These are phyloP conservation scores for Grigorovia humatica DNA, from an alignment of 805 yeast genomes.

Conservation along the genomic window DNA sequence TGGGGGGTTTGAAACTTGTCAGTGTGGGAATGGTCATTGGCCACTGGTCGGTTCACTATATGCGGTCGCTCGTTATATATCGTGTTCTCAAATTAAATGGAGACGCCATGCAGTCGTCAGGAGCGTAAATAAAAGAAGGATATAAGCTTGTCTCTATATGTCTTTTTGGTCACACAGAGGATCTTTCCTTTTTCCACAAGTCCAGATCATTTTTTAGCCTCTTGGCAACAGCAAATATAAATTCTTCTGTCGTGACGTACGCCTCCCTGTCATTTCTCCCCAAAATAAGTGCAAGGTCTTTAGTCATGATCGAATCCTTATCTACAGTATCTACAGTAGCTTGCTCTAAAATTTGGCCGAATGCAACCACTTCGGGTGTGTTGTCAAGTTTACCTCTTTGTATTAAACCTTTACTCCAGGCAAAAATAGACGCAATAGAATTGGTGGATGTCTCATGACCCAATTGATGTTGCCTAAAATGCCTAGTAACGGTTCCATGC, in stretches of 20 bases:
- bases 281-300: conserved; percentile 83
- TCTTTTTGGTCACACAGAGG: background rate
- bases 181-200: background rate
- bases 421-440: conserved; percentile 93
- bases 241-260: conserved; percentile 88
- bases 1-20: background rate
- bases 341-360: conserved; percentile 68
- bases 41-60: too few relatives aligned
- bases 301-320: conserved; percentile 83
- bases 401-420: conserved; percentile 89
- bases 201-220: conserved; percentile 36
- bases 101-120: too few relatives aligned
- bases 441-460: conserved; percentile 96
- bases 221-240: conserved; percentile 68
- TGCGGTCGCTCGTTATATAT: too few relatives aligned
- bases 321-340: conserved; percentile 83
- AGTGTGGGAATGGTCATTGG: too few relatives aligned
- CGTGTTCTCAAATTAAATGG: too few relatives aligned
- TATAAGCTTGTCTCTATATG: too few relatives aligned
- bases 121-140: too few relatives aligned
- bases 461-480: conserved; percentile 89
- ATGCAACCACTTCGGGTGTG: conserved; percentile 75
- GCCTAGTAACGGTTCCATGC: conserved; percentile 98
- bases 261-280: conserved; percentile 76
- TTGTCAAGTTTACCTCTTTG: conserved; percentile 86